Base-by-base conservation (phyloP, 139 green algal genomes). In the Micromonas commoda region DNA sequence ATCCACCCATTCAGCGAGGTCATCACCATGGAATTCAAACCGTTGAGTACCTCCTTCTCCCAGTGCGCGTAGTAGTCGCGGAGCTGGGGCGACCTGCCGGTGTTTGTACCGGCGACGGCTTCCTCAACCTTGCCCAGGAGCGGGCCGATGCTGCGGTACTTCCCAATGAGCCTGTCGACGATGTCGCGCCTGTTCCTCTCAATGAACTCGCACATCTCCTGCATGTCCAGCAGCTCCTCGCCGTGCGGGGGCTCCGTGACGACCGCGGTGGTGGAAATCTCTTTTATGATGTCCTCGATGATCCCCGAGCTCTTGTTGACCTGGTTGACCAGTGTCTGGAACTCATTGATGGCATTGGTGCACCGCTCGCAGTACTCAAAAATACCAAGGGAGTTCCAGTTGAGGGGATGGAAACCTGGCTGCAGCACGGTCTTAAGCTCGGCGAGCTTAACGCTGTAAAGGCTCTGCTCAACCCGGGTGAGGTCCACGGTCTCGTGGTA, bases 351-450 rank as follows among this genome's bases (percentile, higher is more conserved):
- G 35, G 82, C 85, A 82, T 93, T 94, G 79, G 82, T 89, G 81
- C 85, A 90, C 0, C 73, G 29, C 26, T 77, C 81, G 57, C 93
- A 88, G 86, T 96, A 97, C 31, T 94, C 87, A 0, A 83, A 78
- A 60, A 97, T 96, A 83, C 88, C 89, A 28, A 96, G 86, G 35
- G 85, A 92, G 83, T 94, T 95, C 93, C 93, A 97, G 86, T 97
- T 97, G 19, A 96, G 86, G 53, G 86, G 88, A 19, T 77, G 80
- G 77, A 96, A 90, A 70, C 92, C 93, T 2, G 91, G 87, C 28
- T 92, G 78, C 69, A 97, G 84, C 35, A 71, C 83, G 3, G 57
- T 21, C 72, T 93, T 84, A 65, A 97, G 89, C 67, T 87, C 66
- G 33, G 79, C 64, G 39, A 96, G 83, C 54, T 87, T 87, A 32